Evolutionary conservation across 2,329 filamentous ascomycete genomes (phyloP), one percentile per base, ranked within the genome.

Genomic region (Arthrobotrys sphaeroides): DNA sequence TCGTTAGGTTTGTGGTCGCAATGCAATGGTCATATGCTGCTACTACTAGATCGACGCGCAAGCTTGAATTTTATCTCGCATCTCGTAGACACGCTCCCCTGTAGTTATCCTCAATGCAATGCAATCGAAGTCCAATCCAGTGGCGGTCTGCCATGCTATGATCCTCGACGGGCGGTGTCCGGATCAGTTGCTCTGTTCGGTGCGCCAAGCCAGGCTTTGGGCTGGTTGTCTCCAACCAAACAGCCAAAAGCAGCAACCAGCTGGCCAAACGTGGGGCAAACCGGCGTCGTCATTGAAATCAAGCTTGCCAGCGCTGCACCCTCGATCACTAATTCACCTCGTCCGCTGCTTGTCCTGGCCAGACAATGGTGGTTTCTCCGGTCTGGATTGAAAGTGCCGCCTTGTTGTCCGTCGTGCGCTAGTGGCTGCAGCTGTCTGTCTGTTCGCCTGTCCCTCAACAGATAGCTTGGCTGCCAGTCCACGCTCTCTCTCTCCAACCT

Each of bases 321-420:
- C 4, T 18, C 0, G 5, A 31, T 33, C 47, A 33, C n/a, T n/a
- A n/a, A n/a, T n/a, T n/a, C n/a, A n/a, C n/a, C n/a, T n/a, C n/a
- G n/a, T n/a, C n/a, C n/a, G 12, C 47, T 40, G 18, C n/a, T 43
- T 67, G 62, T 57, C 62, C 49, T 66, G 40, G 22, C 61, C 7
- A 26, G 49, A 67, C 62, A 69, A 43, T 69, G n/a, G 22, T 26
- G 24, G 38, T 38, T 26, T 16, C 18, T n/a, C 40, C 24, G n/a
- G 16, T 31, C 12, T 13, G 47, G 13, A n/a, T n/a, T n/a, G n/a
- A n/a, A n/a, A n/a, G n/a, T 16, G 18, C 4, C 51, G 42, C 53
- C 53, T 51, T 51, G 65, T 28, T 60, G 65, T 62, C 67, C 1
- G 60, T 57, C 62, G 68, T 68, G 62, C 62, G 70, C 70, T 74